A percentile compares a stretch with the other conserved stretches of the same genome.
phyloP scores from a whole-genome alignment of 129 eudicot species.

The Kitagawia praeruptora region DNA sequence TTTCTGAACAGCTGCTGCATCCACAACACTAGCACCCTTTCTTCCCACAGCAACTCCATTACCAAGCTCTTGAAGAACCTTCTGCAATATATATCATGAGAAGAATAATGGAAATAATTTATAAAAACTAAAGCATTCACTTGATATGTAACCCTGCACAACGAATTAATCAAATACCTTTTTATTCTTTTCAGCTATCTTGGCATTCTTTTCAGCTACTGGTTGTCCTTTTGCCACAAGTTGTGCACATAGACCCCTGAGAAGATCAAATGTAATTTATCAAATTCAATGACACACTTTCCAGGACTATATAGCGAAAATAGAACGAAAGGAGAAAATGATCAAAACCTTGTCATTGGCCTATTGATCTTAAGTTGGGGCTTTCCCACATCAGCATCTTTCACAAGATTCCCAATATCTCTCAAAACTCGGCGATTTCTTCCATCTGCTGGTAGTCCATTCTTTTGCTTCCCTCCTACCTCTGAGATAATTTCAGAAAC shows the following conservation, averaged over 20 bases:
- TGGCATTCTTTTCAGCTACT: background rate
- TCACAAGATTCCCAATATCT: background rate
- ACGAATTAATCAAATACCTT: background rate
- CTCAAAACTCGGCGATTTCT: background rate
- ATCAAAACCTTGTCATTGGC: background rate
- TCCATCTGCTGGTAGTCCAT: background rate
- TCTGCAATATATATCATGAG: background rate
- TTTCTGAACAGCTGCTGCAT: slow-evolving; percentile 13
- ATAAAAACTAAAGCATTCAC: background rate
- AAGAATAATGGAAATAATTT: too few relatives aligned
- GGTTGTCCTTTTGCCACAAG: background rate
- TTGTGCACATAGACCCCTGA: background rate
- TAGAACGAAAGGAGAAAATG: too few relatives aligned
- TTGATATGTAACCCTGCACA: too few relatives aligned
- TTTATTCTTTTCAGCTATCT: background rate
- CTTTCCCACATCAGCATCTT: background rate
- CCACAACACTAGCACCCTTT: background rate
- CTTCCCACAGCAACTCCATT: background rate
- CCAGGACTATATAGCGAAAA: background rate
- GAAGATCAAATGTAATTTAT: background rate
- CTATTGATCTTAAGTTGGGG: background rate
- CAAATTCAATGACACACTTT: background rate
- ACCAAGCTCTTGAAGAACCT: background rate
- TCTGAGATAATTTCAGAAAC: background rate
- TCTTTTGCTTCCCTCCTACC: background rate